Conservation (phyloP, 305 asterid genomes). For the Fraxinus angustifolia region DNA sequence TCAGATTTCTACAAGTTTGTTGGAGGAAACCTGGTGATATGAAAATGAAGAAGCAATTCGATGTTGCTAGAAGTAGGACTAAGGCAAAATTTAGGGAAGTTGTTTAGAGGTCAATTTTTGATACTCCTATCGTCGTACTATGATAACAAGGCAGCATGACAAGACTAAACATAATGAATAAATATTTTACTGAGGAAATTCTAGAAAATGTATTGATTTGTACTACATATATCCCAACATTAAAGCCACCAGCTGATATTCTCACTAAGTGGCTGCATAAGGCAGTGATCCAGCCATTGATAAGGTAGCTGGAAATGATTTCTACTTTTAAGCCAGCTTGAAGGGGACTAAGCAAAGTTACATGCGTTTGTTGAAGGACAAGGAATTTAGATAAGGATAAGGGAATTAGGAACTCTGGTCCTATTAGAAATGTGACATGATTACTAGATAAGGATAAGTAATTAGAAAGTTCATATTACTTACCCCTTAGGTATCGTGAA, state of each 20-base stretch:
- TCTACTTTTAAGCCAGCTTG: neutral
- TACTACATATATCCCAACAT: neutral
- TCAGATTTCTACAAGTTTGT: neutral
- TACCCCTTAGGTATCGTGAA: neutral
- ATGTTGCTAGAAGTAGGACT: neutral
- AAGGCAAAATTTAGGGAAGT: neutral
- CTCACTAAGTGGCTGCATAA: neutral
- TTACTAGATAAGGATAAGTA: neutral
- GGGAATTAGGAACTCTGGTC: neutral
- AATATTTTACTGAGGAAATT: neutral
- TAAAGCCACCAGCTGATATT: neutral
- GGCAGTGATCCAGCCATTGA: neutral
- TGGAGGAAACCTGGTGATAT: neutral
- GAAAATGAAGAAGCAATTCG: neutral
- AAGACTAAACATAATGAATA: neutral
- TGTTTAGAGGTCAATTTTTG: neutral
- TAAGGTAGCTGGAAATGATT: neutral
- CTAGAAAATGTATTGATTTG: neutral
- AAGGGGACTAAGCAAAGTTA: neutral
- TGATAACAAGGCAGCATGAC: constrained; percentile 1
- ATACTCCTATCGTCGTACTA: neutral
- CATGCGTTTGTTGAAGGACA: neutral
- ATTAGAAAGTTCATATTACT: neutral
- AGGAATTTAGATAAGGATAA: neutral
- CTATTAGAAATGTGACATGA: neutral